Conservation (phyloP, 257 asterid species). For the Thymus mandschuricus region DNA sequence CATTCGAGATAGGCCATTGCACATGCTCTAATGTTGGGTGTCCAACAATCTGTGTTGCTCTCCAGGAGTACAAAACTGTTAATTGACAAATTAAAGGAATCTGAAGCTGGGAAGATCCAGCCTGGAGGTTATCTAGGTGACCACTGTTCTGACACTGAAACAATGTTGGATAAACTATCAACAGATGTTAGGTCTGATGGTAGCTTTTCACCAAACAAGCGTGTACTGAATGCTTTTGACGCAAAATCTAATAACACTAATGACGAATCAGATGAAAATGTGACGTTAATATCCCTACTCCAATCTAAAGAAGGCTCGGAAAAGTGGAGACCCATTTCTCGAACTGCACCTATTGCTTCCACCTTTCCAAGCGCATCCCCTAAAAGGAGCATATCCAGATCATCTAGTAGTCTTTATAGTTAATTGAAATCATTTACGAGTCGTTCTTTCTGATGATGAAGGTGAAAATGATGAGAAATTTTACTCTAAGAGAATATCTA, state of each 20-base stretch:
- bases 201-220: slow-evolving; percentile 46
- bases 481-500: slow-evolving; percentile 41
- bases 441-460: slow-evolving; percentile 87
- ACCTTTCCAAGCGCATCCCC: slow-evolving; percentile 47
- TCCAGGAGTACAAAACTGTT: slow-evolving; percentile 65
- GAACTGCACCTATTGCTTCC: slow-evolving; percentile 37
- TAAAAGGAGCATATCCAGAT: slow-evolving; percentile 47
- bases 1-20: slow-evolving; percentile 15
- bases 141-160: slow-evolving; percentile 80
- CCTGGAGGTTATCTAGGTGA: slow-evolving; percentile 46
- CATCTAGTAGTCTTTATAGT: slow-evolving; percentile 57
- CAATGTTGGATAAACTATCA: slow-evolving; percentile 60
- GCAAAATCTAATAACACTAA: slow-evolving; percentile 39
- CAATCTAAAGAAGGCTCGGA: slow-evolving; percentile 40
- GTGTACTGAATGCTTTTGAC: slow-evolving; percentile 38
- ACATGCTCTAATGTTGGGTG: slow-evolving; percentile 8
- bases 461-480: slow-evolving; percentile 49
- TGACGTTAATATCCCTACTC: slow-evolving; percentile 56
- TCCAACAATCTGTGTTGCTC: slow-evolving; percentile 33
- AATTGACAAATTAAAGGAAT: slow-evolving; percentile 64
- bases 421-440: slow-evolving; percentile 75
- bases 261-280: slow-evolving; percentile 53
- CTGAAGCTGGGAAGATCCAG: slow-evolving; percentile 43
- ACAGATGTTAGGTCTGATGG: slow-evolving; percentile 54
- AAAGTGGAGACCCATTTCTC: slow-evolving; percentile 43